These are phyloP conservation scores for Plenodomus tracheiphilus DNA, from an alignment of 2,329 filamentous ascomycete genomes.

Conservation along the genomic window DNA sequence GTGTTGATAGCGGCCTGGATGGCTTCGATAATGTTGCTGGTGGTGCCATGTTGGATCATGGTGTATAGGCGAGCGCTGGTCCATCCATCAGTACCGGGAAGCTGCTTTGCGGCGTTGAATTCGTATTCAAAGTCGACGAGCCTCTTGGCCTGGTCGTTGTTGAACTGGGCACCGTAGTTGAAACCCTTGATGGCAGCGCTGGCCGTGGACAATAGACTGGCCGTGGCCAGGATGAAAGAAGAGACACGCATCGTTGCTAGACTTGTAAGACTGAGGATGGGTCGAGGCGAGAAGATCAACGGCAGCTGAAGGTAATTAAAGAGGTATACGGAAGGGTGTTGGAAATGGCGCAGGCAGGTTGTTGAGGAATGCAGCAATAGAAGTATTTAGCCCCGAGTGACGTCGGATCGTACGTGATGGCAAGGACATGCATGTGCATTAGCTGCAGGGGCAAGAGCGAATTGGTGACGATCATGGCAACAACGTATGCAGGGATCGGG, in stretches of 20 bases:
- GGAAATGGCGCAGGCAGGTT: background rate
- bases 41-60: slow-evolving; percentile 70
- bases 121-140: slow-evolving; percentile 70
- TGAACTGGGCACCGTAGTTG: slow-evolving; percentile 71
- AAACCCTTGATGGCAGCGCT: slow-evolving; percentile 59
- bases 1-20: slow-evolving; percentile 83
- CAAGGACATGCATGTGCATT: slow-evolving; percentile 19
- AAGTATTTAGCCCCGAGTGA: slow-evolving; percentile 23
- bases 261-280: slow-evolving; percentile 1
- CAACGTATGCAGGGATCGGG: slow-evolving; percentile 15
- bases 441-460: slow-evolving; percentile 18
- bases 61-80: slow-evolving; percentile 75
- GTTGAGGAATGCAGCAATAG: slow-evolving; percentile 6
- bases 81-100: slow-evolving; percentile 63
- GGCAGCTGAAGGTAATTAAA: slow-evolving; percentile 8
- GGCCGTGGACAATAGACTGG: slow-evolving; percentile 46
- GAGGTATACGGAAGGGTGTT: slow-evolving; percentile 5
- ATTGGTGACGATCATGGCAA: slow-evolving; percentile 15
- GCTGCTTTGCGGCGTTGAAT: slow-evolving; percentile 66
- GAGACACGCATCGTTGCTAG: slow-evolving; percentile 38
- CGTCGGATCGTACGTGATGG: slow-evolving; percentile 18
- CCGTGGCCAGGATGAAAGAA: slow-evolving; percentile 41
- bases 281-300: background rate
- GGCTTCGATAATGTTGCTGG: slow-evolving; percentile 65
- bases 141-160: slow-evolving; percentile 61